Evolutionary conservation across 2,329 filamentous ascomycete genomes (phyloP), one percentile per base, ranked within the genome.

Genomic region (Stylonectria norvegica): DNA sequence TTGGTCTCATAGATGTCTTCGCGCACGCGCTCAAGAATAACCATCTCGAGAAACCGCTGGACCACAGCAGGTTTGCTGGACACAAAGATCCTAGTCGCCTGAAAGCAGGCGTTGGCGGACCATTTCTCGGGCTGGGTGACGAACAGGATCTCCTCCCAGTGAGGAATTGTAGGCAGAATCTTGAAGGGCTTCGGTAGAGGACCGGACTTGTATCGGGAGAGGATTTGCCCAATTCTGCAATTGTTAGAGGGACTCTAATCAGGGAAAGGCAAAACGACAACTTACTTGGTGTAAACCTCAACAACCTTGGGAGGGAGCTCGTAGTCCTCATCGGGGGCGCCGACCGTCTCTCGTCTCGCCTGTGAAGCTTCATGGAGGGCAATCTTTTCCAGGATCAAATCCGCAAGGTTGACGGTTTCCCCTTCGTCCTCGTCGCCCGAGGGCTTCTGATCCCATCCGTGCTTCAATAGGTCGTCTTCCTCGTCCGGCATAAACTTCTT

Each of bases 131-230:
- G 90, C 20, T 82, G 78, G n/a, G 89, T 95, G 40, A 95, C 79
- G 49, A 83, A 75, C 53, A 95, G 79, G 25, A 95, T 86, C 15
- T 89, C 86, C 60, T 93, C 87, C 89, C 90, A 97, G 57, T 93
- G 65, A 6, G 89, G 89, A 11, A 97, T 80, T 1, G 89, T 90
- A 3, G 93, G 93, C 7, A 98, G 77, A 50, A 97, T 89, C 68
- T 97, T 97, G 76, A 98, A 95, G 1, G 91, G 91, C 67, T 98
- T 98, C 15, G 93, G 93, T 20, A 98, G 76, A 52, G 91, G 91
- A n/a, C 93, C 93, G 11, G 86, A 91, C 68, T 95, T 95, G 72
- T 95, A 97, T 50, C 91, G 81, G 18, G 88, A 89, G 43, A 98
- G 76, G 45, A 97, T 85, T 52, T 90, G 74, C 45, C 90, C 91